Evolutionary conservation across 2,329 filamentous ascomycete genomes (phyloP), one percentile per base, ranked within the genome.

Genomic region (Waltergamsia citrina): DNA sequence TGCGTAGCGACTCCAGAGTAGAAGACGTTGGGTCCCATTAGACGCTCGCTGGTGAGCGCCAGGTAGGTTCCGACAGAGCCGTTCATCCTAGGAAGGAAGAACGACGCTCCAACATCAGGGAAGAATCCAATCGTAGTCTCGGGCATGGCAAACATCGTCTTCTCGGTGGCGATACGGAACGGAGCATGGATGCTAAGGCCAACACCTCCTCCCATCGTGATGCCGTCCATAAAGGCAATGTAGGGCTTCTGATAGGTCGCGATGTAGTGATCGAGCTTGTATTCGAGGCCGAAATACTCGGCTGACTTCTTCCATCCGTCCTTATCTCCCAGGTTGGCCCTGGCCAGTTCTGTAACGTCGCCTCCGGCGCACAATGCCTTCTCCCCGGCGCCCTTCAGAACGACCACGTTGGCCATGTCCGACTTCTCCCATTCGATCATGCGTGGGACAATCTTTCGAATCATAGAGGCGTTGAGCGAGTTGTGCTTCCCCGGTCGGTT

Each of bases 111-210:
- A 32, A 98, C 92, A 51, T 98, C 93, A 6, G 93, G 92, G 70
- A 98, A 98, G 69, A 96, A 95, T 25, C 92, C 92, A 52, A 98
- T 98, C 7, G 78, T 94, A 4, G 92, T 98, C 65, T 98, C 92
- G 20, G 92, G 92, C 92, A 98, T 98, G 46, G 93, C 88, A 51
- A 98, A 96, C 31, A 94, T 63, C 6, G 92, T 98, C 53, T 81
- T 82, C 62, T 98, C 92, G 3, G 92, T 98, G 24, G 92, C 92
- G 53, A 98, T 94, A 40, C 92, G 74, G 71, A 98, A 90, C 4
- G 92, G 93, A 3, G 92, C 90, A 60, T 98, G 93, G 34, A 94
- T 75, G 57, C 85, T 93, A 37, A 98, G 73, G 6, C 92, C 92
- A 34, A 96, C 92, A 44, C 92, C 92, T 36, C 92, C 92, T 36